Conservation (phyloP, 2,329 filamentous ascomycete species). For the Ambrosiella cleistominuta region DNA sequence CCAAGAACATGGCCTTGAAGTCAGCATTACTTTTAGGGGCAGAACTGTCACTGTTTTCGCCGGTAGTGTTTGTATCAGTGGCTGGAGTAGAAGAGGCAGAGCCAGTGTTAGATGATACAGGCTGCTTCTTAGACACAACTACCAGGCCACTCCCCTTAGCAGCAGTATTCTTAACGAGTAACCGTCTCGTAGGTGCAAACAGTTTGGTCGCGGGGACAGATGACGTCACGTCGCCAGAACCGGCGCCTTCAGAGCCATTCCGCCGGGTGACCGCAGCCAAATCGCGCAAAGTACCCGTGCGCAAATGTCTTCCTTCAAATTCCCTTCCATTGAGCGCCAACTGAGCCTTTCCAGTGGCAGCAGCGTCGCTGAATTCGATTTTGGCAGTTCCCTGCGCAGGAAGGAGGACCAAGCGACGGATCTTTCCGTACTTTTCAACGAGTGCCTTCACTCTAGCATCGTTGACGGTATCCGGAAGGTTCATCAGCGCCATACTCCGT, state of each 20-base stretch:
- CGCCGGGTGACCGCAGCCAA: constrained; percentile 25
- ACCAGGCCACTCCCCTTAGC: constrained; percentile 21
- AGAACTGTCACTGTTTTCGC: constrained; percentile 16
- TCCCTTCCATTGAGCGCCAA: constrained; percentile 38
- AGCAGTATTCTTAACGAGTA: constrained; percentile 18
- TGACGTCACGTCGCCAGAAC: background rate
- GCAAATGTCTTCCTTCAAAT: constrained; percentile 35
- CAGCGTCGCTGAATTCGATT: constrained; percentile 58
- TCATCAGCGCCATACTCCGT: constrained; percentile 65
- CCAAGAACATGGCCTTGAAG: constrained; percentile 34
- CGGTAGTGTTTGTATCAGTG: constrained; percentile 14
- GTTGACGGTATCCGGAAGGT: constrained; percentile 82
- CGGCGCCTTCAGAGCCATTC: background rate
- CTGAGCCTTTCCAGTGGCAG: constrained; percentile 55
- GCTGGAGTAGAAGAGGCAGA: background rate
- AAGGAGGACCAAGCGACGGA: constrained; percentile 62
- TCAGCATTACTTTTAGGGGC: constrained; percentile 37
- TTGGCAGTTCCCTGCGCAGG: constrained; percentile 73
- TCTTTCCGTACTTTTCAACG: constrained; percentile 49
- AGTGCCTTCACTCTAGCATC: constrained; percentile 63
- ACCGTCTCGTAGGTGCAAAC: constrained; percentile 15
- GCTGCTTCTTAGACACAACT: constrained; percentile 26
- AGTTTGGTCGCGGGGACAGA: constrained; percentile 5
- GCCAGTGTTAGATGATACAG: constrained; percentile 2
- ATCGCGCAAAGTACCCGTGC: constrained; percentile 36